These are phyloP conservation scores for Fusarium multiceps DNA, from an alignment of 2,329 filamentous ascomycete species.

Conservation along the genomic window DNA sequence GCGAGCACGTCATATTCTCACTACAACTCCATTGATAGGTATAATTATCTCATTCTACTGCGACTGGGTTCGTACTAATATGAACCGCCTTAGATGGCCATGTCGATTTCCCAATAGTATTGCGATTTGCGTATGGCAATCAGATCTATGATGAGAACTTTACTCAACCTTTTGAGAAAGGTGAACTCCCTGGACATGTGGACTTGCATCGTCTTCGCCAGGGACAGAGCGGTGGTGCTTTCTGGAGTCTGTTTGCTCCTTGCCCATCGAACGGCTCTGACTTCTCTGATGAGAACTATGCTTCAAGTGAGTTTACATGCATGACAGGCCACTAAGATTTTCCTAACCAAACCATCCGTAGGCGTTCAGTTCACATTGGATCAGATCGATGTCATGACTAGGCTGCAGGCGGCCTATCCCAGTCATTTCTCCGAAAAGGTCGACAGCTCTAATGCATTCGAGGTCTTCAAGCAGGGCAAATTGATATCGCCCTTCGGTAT, in stretches of 20 bases:
- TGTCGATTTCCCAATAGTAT: slow-evolving; percentile 83
- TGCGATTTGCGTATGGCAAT: slow-evolving; percentile 76
- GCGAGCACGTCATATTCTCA: slow-evolving; percentile 59
- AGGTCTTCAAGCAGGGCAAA: slow-evolving; percentile 69
- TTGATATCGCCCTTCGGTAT: slow-evolving; percentile 84
- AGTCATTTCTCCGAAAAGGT: slow-evolving; percentile 73
- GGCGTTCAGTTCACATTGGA: slow-evolving; percentile 75
- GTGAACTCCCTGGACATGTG: slow-evolving; percentile 75
- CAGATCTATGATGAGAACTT: slow-evolving; percentile 82
- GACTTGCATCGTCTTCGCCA: slow-evolving; percentile 80
- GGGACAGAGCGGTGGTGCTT: slow-evolving; percentile 84
- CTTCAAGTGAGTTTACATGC: slow-evolving; percentile 63
- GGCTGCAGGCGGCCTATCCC: slow-evolving; percentile 73
- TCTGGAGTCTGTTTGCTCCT: slow-evolving; percentile 88
- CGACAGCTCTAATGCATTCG: slow-evolving; percentile 69
- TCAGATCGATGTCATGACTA: slow-evolving; percentile 78
- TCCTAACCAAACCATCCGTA: slow-evolving; percentile 40
- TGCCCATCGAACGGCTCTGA: slow-evolving; percentile 80
- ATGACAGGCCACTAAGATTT: background rate
- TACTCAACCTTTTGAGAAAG: slow-evolving; percentile 77
- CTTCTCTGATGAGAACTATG: slow-evolving; percentile 79
- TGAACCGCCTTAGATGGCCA: slow-evolving; percentile 76
- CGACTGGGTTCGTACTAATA: background rate
- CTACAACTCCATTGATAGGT: slow-evolving; percentile 63
- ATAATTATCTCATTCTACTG: slow-evolving; percentile 1